These are phyloP conservation scores for Kwoniella sp. DNA, from an alignment of 768 basidiomycete genomes.

Conservation along the genomic window DNA sequence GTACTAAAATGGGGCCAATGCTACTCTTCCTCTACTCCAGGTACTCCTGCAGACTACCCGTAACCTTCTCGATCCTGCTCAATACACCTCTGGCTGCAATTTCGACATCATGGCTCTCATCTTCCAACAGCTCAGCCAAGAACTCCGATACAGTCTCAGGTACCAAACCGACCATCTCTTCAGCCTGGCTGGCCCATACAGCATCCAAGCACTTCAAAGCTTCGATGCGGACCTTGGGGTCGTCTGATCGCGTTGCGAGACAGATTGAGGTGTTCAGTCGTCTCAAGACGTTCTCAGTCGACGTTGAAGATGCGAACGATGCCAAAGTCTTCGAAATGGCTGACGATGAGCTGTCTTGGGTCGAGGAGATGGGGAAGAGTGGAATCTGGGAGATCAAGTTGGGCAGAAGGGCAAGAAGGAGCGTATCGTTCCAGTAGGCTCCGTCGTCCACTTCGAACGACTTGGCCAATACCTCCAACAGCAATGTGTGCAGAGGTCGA, in stretches of 20 bases:
- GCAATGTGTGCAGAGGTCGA: constrained; percentile 65
- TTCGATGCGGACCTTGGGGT: constrained; percentile 66
- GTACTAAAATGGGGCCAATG: neutral
- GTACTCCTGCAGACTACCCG: constrained; percentile 52
- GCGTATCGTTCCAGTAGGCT: constrained; percentile 88
- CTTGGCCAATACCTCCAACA: constrained; percentile 67
- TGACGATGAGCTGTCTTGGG: constrained; percentile 9
- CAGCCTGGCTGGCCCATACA: constrained; percentile 77
- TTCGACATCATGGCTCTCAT: constrained; percentile 82
- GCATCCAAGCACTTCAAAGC: constrained; percentile 69
- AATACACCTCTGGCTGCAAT: constrained; percentile 61
- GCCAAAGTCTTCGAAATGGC: constrained; percentile 56
- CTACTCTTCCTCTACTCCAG: constrained; percentile 35
- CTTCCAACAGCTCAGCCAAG: constrained; percentile 57
- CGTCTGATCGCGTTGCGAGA: constrained; percentile 87
- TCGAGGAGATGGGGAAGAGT: constrained; percentile 56
- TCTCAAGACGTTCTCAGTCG: constrained; percentile 71
- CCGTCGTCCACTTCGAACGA: constrained; percentile 78
- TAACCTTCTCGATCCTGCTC: constrained; percentile 49
- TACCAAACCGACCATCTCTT: constrained; percentile 82
- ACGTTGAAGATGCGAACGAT: constrained; percentile 63
- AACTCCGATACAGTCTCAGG: constrained; percentile 62
- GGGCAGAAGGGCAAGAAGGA: constrained; percentile 63
- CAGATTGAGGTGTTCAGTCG: constrained; percentile 77
- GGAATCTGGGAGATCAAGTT: constrained; percentile 68